Percentiles rank a stretch among this genome's conserved stretches.
Evolutionary conservation across 23 red algal genomes (phyloP).

Genomic region (Cyanidioschyzon merolae): DNA sequence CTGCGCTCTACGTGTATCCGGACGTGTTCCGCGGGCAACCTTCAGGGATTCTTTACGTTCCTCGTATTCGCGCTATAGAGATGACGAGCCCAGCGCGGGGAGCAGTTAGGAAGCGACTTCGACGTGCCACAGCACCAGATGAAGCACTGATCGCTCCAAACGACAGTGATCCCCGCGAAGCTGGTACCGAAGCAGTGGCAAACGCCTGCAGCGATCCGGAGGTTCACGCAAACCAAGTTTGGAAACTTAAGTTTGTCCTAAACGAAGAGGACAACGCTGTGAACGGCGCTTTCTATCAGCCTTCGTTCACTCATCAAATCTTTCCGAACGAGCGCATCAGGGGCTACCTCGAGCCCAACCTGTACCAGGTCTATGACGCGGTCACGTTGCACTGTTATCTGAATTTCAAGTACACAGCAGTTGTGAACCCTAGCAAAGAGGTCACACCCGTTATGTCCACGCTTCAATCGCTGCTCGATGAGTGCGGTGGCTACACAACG

Average conservation of each 20-base stretch:
- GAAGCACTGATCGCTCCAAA: too few relatives aligned
- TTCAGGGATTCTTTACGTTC: too few relatives aligned
- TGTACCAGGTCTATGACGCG: not conserved
- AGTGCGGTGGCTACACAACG: not conserved
- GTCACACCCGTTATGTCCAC: not conserved
- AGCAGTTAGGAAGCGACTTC: too few relatives aligned
- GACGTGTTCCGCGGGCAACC: too few relatives aligned
- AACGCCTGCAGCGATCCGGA: too few relatives aligned
- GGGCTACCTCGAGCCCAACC: not conserved
- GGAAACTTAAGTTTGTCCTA: not conserved
- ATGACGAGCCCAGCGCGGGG: too few relatives aligned
- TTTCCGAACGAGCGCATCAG: not conserved
- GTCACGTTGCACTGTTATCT: not conserved
- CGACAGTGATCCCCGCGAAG: too few relatives aligned
- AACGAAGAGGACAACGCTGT: not conserved
- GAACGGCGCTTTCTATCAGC: not conserved
- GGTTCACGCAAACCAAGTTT: not conserved
- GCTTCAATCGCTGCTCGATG: not conserved
- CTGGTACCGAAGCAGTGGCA: too few relatives aligned
- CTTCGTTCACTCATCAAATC: not conserved
- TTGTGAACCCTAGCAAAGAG: not conserved
- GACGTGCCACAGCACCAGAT: too few relatives aligned
- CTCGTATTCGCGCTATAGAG: too few relatives aligned
- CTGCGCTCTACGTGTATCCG: too few relatives aligned
- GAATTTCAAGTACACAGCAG: not conserved